A percentile compares a stretch with the other conserved stretches of the same genome.
Evolutionary conservation across 2,329 filamentous ascomycete genomes (phyloP).

Genomic region (Cytospora schulzeri): DNA sequence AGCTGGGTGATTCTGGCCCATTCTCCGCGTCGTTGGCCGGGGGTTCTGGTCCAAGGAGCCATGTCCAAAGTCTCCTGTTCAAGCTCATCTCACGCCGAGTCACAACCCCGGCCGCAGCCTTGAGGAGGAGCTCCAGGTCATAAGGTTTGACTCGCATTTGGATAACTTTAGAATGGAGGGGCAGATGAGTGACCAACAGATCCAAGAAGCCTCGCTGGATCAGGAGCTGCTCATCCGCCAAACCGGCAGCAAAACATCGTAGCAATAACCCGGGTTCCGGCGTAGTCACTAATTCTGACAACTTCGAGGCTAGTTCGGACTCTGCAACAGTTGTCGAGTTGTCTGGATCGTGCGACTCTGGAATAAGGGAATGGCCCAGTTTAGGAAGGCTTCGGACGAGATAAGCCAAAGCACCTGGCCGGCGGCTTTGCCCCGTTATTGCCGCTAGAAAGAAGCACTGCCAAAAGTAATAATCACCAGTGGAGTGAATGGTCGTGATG

Average conservation of each 20-base stretch:
- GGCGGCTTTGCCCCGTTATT: slow-evolving; percentile 83
- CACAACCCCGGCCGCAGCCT: slow-evolving; percentile 84
- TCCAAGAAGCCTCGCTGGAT: slow-evolving; percentile 95
- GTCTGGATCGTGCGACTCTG: slow-evolving; percentile 37
- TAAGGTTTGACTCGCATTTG: slow-evolving; percentile 71
- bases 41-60: slow-evolving; percentile 83
- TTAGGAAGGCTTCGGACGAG: slow-evolving; percentile 77
- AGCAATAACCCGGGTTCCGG: slow-evolving; percentile 91
- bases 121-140: slow-evolving; percentile 80
- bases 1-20: slow-evolving; percentile 47
- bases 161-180: slow-evolving; percentile 79
- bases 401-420: slow-evolving; percentile 86
- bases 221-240: slow-evolving; percentile 83
- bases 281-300: slow-evolving; percentile 71
- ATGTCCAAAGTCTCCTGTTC: slow-evolving; percentile 92
- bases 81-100: slow-evolving; percentile 93
- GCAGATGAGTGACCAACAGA: slow-evolving; percentile 85
- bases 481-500: slow-evolving; percentile 55
- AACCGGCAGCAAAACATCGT: slow-evolving; percentile 87
- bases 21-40: slow-evolving; percentile 51
- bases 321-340: slow-evolving; percentile 40
- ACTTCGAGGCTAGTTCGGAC: slow-evolving; percentile 53
- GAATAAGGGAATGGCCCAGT: slow-evolving; percentile 51
- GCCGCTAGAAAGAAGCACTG: slow-evolving; percentile 94
- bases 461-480: slow-evolving; percentile 90